phyloP scores from a whole-genome alignment of 2,329 filamentous ascomycete genomes.

The Aureobasidium sp. region DNA sequence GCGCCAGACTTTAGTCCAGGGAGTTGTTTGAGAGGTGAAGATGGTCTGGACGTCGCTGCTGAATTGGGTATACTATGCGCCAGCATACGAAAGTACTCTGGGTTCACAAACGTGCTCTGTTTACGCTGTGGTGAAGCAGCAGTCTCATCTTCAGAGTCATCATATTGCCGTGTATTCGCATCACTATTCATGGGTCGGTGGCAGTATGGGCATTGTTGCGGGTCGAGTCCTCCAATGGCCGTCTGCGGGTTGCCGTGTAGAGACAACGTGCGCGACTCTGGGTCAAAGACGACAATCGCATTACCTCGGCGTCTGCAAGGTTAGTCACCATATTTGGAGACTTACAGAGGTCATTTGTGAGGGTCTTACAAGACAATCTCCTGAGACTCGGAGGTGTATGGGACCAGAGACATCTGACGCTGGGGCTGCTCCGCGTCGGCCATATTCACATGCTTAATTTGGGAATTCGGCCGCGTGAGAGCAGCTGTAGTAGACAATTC shows the following conservation, averaged over 20 bases:
- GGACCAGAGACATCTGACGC: slow-evolving; percentile 61
- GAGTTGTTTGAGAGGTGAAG: slow-evolving; percentile 45
- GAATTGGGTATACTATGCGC: slow-evolving; percentile 51
- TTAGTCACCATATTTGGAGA: slow-evolving; percentile 14
- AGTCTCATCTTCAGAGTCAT: slow-evolving; percentile 25
- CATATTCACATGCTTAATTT: slow-evolving; percentile 14
- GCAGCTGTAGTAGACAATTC: not conserved
- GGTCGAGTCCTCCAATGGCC: slow-evolving; percentile 49
- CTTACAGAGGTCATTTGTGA: not conserved
- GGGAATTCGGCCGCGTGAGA: not conserved
- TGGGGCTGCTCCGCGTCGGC: slow-evolving; percentile 21
- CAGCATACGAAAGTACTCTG: slow-evolving; percentile 93
- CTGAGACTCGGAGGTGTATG: slow-evolving; percentile 64
- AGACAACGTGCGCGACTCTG: slow-evolving; percentile 73
- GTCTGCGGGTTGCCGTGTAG: slow-evolving; percentile 58
- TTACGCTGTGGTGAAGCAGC: slow-evolving; percentile 29
- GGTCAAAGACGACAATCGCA: slow-evolving; percentile 86
- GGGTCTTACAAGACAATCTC: slow-evolving; percentile 70
- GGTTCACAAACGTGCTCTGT: slow-evolving; percentile 66
- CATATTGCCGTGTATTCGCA: slow-evolving; percentile 24
- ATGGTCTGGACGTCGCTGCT: slow-evolving; percentile 40
- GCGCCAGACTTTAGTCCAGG: slow-evolving; percentile 22
- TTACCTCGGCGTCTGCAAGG: slow-evolving; percentile 73
- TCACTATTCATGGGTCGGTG: slow-evolving; percentile 60
- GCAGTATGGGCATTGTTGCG: slow-evolving; percentile 76